These are phyloP conservation scores for Coelastrella sp. DNA, from an alignment of 139 green algal species.

Conservation along the genomic window DNA sequence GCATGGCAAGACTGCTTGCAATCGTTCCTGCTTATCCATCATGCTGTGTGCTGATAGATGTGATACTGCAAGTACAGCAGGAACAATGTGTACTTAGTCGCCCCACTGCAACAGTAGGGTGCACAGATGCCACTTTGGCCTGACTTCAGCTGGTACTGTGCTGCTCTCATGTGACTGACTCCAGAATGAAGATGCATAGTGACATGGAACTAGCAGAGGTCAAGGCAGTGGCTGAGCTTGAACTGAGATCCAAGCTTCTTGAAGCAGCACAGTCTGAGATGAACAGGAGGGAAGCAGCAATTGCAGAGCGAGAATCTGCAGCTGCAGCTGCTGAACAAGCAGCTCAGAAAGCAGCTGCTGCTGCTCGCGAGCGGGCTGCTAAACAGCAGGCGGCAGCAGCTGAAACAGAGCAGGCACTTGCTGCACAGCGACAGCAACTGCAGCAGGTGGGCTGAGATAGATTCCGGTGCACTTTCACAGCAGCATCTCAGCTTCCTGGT, in stretches of 20 bases:
- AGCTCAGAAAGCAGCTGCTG: background rate
- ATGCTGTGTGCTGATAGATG: too few relatives aligned
- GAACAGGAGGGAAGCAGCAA: slow-evolving; percentile 6
- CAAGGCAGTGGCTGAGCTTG: slow-evolving; percentile 25
- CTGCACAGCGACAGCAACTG: slow-evolving; percentile 37
- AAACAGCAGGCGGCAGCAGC: background rate
- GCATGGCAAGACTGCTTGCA: too few relatives aligned
- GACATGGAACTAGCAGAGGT: slow-evolving; percentile 49
- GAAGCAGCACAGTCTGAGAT: slow-evolving; percentile 39
- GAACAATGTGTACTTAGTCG: too few relatives aligned
- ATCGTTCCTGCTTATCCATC: too few relatives aligned
- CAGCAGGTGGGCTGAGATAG: background rate
- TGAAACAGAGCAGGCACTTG: slow-evolving; percentile 9
- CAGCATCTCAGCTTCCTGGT: too few relatives aligned
- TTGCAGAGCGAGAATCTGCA: slow-evolving; percentile 1
- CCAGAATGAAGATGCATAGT: slow-evolving; percentile 39
- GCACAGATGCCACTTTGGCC: too few relatives aligned
- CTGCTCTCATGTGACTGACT: background rate
- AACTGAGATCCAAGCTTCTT: slow-evolving; percentile 40
- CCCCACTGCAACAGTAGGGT: too few relatives aligned
- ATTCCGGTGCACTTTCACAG: too few relatives aligned
- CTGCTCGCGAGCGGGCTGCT: background rate
- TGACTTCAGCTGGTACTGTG: too few relatives aligned
- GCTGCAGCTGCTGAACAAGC: background rate
- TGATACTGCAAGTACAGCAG: too few relatives aligned